Base-by-base conservation (phyloP, 495 filamentous ascomycete species). In the Penicillium cinerascens region DNA sequence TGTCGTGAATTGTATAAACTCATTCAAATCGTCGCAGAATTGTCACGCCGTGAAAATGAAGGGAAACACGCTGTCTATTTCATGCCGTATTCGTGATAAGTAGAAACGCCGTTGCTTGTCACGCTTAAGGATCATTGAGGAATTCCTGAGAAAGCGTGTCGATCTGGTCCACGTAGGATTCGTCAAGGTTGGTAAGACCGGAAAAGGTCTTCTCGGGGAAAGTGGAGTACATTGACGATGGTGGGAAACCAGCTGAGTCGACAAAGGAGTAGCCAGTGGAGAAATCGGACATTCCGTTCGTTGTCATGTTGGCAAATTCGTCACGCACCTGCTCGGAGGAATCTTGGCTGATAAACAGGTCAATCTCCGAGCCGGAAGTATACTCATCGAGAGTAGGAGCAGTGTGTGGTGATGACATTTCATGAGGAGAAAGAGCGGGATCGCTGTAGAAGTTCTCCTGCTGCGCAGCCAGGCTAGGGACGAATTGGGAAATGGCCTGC, bases 281-380 rank as follows among this genome's bases (percentile, higher is more conserved):
- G 49, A 72, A 74, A 16, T 59, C 44, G 39, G 61, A 56, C 55
- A 71, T 54, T 8, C 61, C 58, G 7, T 63, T 54, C 37, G 64
- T 64, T 25, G 59, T 58, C 10, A 75, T 52, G 16, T 55, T 56
- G 15, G 52, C 55, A 22, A 72, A 68, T 23, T 72, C 68, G 23
- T 71, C 57, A 38, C 69, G 67, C 39, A 73, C 59, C 3, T 60
- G 60, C 6, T 70, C 61, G 3, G 68, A 64, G 17, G 70, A 47
- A 49, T 71, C 71, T 52, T 72, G 66, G 36, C 59, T 71, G 55
- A 77, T 74, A 55, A 75, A 77, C 25, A 74, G 64, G 54, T 75
- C 74, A n/a, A 77, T 71, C 37, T 77, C 72, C 1, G 74, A 73
- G 23, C 67, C 67, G 18, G 69, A 59, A 1, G 68, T 67, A 2